Evolutionary conservation across 2,329 filamentous ascomycete species (phyloP), one percentile per base, ranked within the genome.

Genomic region (Colletotrichum costaricense): DNA sequence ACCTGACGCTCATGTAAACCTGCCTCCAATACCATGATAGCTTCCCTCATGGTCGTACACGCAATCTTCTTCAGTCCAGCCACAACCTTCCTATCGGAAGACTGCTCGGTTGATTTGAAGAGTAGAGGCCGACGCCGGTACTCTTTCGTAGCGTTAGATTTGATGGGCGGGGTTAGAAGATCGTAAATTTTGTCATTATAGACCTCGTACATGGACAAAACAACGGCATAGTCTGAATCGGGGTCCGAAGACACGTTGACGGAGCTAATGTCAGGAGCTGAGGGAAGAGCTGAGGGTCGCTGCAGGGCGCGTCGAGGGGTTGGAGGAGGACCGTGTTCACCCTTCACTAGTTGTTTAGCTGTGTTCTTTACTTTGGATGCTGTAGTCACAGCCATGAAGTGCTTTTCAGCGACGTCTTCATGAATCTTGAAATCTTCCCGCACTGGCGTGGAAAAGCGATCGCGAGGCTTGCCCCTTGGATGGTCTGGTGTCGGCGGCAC

Each of bases 181-280:
- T 99, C 97, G 81, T 97, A 98, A 76, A 99, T 98, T 46, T 95
- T 92, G 83, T 99, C 96, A 80, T 99, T 99, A 86, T 99, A 98
- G 1, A 99, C 96, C 82, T 99, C 97, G 82, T 98, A 98, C 95
- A 99, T 99, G 67, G 95, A 98, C 26, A 99, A 88, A 12, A 99
- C 86, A 67, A 99, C 91, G 5, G 93, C 93, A 78, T 98, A 98
- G 77, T 98, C 94, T 67, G 93, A 90, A 24, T 89, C 89, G 1
- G 88, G 86, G 74, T 95, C 93, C 60, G 91, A 86, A 0, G 90
- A 87, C 0, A 97, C 87, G 5, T 88, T 85, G 56, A 97, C 86
- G 64, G 92, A 87, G 81, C 91, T 91, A 65, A 98, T 90, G 75
- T 95, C 92, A 9, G 96, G 96, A 6, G 88, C 85, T 71, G 93